Percentiles rank a stretch among this genome's conserved stretches.
These are phyloP conservation scores for Jackrogersella minutella DNA, from an alignment of 495 filamentous ascomycete species.

Conservation along the genomic window DNA sequence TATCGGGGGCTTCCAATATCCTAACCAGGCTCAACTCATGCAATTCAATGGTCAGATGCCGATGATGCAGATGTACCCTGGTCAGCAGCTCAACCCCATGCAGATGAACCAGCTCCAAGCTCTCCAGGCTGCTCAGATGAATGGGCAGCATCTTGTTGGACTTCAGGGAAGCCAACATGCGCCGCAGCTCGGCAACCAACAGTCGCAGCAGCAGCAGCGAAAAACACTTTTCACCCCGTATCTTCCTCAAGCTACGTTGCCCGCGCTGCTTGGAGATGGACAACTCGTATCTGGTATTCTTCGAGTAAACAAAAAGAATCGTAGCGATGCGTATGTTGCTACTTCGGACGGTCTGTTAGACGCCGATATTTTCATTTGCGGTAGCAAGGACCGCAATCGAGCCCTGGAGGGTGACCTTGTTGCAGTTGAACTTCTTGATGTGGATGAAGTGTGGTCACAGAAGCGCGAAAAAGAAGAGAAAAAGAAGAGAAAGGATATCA, in stretches of 20 bases:
- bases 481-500: constrained; percentile 99
- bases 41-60: constrained; percentile 84
- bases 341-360: constrained; percentile 86
- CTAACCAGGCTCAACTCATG: constrained; percentile 88
- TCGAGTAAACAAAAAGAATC: constrained; percentile 98
- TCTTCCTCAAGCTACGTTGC: constrained; percentile 91
- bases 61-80: constrained; percentile 78
- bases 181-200: constrained; percentile 68
- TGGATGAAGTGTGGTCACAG: constrained; percentile 98
- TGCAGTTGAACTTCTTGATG: constrained; percentile 94
- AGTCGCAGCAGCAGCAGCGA: constrained; percentile 87
- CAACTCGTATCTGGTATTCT: constrained; percentile 96
- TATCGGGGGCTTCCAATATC: constrained; percentile 89
- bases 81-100: constrained; percentile 86
- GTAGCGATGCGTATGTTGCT: constrained; percentile 96
- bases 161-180: constrained; percentile 81
- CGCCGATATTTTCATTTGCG: constrained; percentile 99
- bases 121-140: constrained; percentile 85
- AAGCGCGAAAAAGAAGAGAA: constrained; percentile 99
- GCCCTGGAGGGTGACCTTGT: constrained; percentile 96
- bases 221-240: constrained; percentile 99
- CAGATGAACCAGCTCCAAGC: constrained; percentile 92
- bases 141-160: constrained; percentile 72
- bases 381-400: constrained; percentile 97
- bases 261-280: constrained; percentile 88